These are phyloP conservation scores for Mycena indigotica DNA, from an alignment of 768 basidiomycete species.

Conservation along the genomic window DNA sequence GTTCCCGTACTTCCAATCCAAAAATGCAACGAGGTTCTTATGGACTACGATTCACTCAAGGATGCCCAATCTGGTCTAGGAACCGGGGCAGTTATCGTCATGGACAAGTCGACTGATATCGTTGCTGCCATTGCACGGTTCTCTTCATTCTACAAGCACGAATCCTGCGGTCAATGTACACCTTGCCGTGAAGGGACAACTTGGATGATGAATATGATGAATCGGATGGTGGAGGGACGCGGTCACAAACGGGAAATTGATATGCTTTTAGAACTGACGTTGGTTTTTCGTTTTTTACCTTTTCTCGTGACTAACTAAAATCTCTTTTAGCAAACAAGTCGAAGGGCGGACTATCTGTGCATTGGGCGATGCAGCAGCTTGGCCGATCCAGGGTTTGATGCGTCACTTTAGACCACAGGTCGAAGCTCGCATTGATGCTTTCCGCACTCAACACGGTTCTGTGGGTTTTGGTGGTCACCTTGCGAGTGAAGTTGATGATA, in stretches of 20 bases:
- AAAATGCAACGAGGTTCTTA: conserved; percentile 88
- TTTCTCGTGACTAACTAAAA: neutral
- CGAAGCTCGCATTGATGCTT: conserved; percentile 81
- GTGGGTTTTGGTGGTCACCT: conserved; percentile 89
- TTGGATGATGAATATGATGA: conserved; percentile 99
- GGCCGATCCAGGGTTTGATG: conserved; percentile 98
- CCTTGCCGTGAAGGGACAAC: conserved; percentile 94
- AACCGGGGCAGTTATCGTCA: conserved; percentile 97
- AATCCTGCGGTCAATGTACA: conserved; percentile 96
- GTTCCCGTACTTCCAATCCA: conserved; percentile 89
- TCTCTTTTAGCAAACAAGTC: conserved; percentile 79
- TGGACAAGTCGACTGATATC: conserved; percentile 97
- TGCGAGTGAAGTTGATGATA: conserved; percentile 66
- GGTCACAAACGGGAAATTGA: conserved; percentile 94
- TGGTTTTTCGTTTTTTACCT: conserved; percentile 28
- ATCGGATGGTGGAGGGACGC: conserved; percentile 90
- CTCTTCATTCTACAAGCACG: conserved; percentile 96
- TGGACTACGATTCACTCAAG: conserved; percentile 98
- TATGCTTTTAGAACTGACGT: conserved; percentile 96
- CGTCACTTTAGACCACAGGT: conserved; percentile 91
- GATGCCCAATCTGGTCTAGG: conserved; percentile 96
- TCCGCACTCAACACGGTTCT: conserved; percentile 72
- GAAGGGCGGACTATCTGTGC: conserved; percentile 98
- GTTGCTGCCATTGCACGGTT: conserved; percentile 94
- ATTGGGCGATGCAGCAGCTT: conserved; percentile 94